Evolutionary conservation across 2,329 filamentous ascomycete genomes (phyloP).

Genomic region (Sarocladiaceae sp.): DNA sequence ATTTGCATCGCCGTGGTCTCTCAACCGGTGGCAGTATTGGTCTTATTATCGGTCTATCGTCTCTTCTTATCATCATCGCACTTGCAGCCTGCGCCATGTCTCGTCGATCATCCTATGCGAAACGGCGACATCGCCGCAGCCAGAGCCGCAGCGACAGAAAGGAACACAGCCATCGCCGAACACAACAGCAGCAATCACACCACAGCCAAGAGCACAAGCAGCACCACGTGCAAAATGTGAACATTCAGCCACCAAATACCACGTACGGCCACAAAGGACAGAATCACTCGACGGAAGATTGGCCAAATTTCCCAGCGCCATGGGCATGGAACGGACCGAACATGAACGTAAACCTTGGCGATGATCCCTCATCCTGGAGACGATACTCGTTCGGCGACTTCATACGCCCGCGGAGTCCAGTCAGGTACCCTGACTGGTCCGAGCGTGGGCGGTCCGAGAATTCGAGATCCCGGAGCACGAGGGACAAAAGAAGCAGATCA

Average conservation of each 20-base stretch:
- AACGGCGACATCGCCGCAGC: not conserved
- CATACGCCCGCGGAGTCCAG: too few species aligned
- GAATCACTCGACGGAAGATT: too few species aligned
- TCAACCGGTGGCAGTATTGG: conserved; percentile 5
- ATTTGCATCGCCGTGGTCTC: not conserved
- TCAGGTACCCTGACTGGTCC: not conserved
- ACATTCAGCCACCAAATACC: not conserved
- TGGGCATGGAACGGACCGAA: conserved; percentile 4
- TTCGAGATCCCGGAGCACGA: not conserved
- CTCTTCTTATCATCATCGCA: not conserved
- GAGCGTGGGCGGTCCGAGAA: not conserved
- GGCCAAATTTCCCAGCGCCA: not conserved
- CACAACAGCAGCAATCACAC: not conserved
- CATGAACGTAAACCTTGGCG: conserved; percentile 1
- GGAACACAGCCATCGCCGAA: not conserved
- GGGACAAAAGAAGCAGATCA: not conserved
- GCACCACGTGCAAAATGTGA: conserved; percentile 3
- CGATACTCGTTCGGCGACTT: not conserved
- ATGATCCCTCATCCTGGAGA: not conserved
- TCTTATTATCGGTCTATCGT: not conserved
- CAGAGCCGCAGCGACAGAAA: not conserved
- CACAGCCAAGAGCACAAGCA: conserved; percentile 5
- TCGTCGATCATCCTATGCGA: not conserved
- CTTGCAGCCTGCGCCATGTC: not conserved
- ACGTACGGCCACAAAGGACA: too few species aligned